These are phyloP conservation scores for Microstegium vimineum DNA, from an alignment of 176 grass and related monocot genomes.

Conservation along the genomic window DNA sequence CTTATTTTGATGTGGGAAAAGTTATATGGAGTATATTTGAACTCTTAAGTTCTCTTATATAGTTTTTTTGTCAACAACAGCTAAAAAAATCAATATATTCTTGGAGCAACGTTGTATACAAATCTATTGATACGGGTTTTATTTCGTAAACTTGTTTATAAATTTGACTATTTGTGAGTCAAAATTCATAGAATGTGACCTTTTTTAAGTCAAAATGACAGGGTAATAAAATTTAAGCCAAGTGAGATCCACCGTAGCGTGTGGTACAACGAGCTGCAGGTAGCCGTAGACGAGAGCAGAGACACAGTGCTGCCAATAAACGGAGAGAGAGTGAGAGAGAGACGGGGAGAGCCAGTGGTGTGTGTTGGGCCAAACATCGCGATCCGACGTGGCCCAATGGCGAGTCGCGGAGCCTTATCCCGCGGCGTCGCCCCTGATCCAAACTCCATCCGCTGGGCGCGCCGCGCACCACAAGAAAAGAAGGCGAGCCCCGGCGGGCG, in stretches of 20 bases:
- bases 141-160: too few species aligned
- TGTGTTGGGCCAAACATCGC: neutral
- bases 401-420: conserved; percentile 46
- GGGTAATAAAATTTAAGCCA: neutral
- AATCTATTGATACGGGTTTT: neutral
- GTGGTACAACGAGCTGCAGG: neutral
- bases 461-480: conserved; percentile 40
- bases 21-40: neutral
- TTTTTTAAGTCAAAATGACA: neutral
- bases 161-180: too few species aligned
- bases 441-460: conserved; percentile 33
- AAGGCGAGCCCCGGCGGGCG: neutral
- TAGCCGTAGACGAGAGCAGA: neutral
- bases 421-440: conserved; percentile 43
- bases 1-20: too few species aligned
- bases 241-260: neutral
- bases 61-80: neutral
- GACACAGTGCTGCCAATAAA: neutral
- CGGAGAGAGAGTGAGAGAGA: neutral
- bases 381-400: conserved; percentile 85
- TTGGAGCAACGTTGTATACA: neutral
- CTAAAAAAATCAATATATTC: neutral
- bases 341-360: neutral
- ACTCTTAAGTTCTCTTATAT: neutral
- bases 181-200: neutral